Conservation (phyloP, 345 rosid species). For the Hibiscus trionum region DNA sequence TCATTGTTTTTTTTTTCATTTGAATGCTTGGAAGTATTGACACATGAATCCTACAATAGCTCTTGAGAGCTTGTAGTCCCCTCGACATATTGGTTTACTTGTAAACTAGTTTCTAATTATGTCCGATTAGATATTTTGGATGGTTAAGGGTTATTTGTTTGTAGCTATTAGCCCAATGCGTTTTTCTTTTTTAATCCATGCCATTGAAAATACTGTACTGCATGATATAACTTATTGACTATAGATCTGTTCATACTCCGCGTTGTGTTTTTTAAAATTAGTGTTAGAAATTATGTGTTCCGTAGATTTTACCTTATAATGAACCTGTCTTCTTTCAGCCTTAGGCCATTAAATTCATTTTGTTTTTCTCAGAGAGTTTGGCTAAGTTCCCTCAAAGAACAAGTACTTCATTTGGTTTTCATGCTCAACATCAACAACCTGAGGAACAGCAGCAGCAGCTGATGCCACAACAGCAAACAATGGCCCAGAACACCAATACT, state of each 20-base stretch:
- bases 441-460: too few relatives aligned
- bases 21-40: background rate
- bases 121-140: background rate
- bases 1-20: background rate
- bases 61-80: background rate
- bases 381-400: conserved; percentile 82
- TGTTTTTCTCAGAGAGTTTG: conserved; percentile 58
- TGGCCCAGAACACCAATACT: too few relatives aligned
- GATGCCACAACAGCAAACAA: too few relatives aligned
- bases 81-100: background rate
- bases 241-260: background rate
- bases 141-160: too few relatives aligned
- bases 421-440: too few relatives aligned
- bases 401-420: conserved; percentile 1
- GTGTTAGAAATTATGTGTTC: background rate
- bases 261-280: background rate
- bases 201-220: background rate
- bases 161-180: background rate
- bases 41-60: background rate
- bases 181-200: background rate
- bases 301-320: background rate
- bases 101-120: background rate
- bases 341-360: background rate
- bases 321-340: background rate
- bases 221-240: background rate